phyloP scores from a whole-genome alignment of 148 eudicot species.

The Salicornia ramosissima region DNA sequence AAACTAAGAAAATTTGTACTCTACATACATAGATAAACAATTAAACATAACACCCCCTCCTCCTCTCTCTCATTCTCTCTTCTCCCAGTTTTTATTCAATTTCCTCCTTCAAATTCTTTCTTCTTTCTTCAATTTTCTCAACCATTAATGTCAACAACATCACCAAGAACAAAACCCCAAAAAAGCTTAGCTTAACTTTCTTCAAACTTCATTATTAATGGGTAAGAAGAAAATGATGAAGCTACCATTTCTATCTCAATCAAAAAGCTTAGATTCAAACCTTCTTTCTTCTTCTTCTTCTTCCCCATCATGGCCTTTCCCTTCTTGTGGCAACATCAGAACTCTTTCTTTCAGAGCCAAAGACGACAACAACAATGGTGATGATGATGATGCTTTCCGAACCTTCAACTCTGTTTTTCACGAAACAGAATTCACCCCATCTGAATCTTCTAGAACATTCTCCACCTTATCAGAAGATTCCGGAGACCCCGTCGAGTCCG shows the following conservation, averaged over 20 bases:
- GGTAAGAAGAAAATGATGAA: constrained; percentile 50
- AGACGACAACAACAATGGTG: too few relatives aligned
- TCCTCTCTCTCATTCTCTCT: neutral
- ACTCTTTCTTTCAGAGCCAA: constrained; percentile 65
- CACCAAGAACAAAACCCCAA: constrained; percentile 10
- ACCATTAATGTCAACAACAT: constrained; percentile 25
- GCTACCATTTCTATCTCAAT: constrained; percentile 45
- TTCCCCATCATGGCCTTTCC: constrained; percentile 49
- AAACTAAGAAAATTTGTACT: too few relatives aligned
- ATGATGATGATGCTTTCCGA: constrained; percentile 25
- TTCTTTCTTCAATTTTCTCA: neutral
- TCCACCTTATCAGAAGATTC: constrained; percentile 30
- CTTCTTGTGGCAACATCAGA: constrained; percentile 47
- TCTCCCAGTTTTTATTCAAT: too few relatives aligned
- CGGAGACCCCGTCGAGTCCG: constrained; percentile 35
- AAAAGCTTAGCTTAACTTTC: neutral
- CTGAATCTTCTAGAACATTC: constrained; percentile 21
- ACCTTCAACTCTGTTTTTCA: constrained; percentile 37
- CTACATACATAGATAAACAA: too few relatives aligned
- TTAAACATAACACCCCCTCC: too few relatives aligned
- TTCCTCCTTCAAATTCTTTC: constrained; percentile 9
- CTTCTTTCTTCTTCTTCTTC: constrained; percentile 7
- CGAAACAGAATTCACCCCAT: constrained; percentile 7
- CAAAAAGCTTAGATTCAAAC: constrained; percentile 36
- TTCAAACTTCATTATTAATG: constrained; percentile 1